A percentile compares a stretch with the other conserved stretches of the same genome.
Conservation (phyloP, 257 asterid genomes). For the Solanum megistacrolobum region DNA sequence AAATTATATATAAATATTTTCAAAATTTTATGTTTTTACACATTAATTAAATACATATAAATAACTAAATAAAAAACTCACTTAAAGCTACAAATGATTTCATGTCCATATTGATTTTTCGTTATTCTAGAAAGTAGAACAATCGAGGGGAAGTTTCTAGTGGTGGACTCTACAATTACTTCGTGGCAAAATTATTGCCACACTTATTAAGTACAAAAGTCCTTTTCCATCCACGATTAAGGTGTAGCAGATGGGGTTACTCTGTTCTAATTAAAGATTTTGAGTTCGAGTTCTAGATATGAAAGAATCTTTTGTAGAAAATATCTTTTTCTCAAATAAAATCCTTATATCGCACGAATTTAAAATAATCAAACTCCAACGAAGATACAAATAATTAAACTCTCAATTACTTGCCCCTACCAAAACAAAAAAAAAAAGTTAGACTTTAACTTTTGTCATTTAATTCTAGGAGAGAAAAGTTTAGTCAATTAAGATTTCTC, state of each 20-base stretch:
- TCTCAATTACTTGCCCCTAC: background rate
- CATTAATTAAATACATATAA: too few species aligned
- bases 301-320: accelerated
- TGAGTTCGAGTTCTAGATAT: accelerated
- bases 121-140: background rate
- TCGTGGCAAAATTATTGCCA: background rate
- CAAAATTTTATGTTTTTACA: too few species aligned
- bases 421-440: background rate
- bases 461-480: background rate
- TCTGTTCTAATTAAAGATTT: too few species aligned
- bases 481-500: background rate
- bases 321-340: too few species aligned
- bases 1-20: too few species aligned
- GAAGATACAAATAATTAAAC: background rate
- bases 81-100: too few species aligned
- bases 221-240: too few species aligned
- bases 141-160: background rate
- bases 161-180: background rate
- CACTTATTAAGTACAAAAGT: background rate
- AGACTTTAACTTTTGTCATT: background rate
- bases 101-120: background rate
- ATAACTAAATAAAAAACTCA: background rate
- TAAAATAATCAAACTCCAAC: too few species aligned
- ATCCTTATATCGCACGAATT: accelerated
- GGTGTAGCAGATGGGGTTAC: accelerated